A percentile compares a stretch with the other conserved stretches of the same genome.
These are phyloP conservation scores for Pseudocercospora fijiensis DNA, from an alignment of 2,329 filamentous ascomycete genomes.

Conservation along the genomic window DNA sequence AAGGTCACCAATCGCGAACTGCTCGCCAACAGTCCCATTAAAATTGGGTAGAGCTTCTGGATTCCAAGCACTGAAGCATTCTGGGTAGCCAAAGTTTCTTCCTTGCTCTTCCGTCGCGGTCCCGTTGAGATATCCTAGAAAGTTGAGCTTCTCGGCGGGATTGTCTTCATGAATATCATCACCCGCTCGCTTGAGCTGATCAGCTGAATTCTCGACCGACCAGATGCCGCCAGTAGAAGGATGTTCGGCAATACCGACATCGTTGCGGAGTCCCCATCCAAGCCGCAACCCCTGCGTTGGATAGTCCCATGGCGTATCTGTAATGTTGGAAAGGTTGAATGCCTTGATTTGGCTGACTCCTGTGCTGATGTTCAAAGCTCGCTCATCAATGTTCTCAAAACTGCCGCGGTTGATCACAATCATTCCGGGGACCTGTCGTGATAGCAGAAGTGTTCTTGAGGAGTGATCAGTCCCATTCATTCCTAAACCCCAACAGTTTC, in stretches of 20 bases:
- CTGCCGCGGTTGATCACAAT: conserved; percentile 67
- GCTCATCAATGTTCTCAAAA: conserved; percentile 59
- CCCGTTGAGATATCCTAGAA: conserved; percentile 62
- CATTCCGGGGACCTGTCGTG: conserved; percentile 53
- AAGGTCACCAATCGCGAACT: conserved; percentile 49
- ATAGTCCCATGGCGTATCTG: conserved; percentile 48
- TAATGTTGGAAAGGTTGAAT: conserved; percentile 55
- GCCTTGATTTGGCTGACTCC: conserved; percentile 69
- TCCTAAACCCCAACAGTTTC: neutral
- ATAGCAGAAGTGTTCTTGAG: conserved; percentile 66
- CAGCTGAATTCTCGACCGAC: conserved; percentile 68
- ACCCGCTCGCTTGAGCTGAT: conserved; percentile 51
- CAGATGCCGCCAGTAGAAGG: conserved; percentile 52
- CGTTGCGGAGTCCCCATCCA: conserved; percentile 71
- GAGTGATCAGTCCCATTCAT: conserved; percentile 55
- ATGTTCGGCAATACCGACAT: conserved; percentile 68
- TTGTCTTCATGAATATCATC: conserved; percentile 56
- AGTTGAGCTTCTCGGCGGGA: conserved; percentile 73
- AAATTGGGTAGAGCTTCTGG: conserved; percentile 52
- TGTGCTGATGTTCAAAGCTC: conserved; percentile 51
- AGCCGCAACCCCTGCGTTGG: conserved; percentile 52
- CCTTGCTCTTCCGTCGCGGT: conserved; percentile 45
- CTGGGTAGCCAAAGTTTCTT: conserved; percentile 68
- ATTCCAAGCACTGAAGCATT: conserved; percentile 67
- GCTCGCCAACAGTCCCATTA: conserved; percentile 46